These are phyloP conservation scores for Fremontodendron californicum DNA, from an alignment of 345 rosid genomes.

Conservation along the genomic window DNA sequence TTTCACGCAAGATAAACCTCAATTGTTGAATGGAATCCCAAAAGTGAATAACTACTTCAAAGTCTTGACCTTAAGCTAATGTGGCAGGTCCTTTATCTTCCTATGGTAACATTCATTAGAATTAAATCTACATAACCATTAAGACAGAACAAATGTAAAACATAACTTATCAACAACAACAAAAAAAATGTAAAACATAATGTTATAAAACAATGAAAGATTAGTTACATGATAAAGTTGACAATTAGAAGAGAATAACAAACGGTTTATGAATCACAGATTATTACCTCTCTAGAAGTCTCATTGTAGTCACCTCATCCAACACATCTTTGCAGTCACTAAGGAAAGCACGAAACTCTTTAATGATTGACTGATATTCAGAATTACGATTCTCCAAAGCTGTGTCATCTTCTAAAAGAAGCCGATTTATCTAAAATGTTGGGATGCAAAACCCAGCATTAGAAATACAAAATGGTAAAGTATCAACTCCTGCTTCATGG, in stretches of 20 bases:
- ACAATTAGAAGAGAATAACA: not conserved
- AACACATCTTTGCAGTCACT: slow-evolving; percentile 93
- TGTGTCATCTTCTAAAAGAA: slow-evolving; percentile 93
- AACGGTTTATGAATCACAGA: not conserved
- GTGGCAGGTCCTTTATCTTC: not conserved
- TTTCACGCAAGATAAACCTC: not conserved
- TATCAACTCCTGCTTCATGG: not conserved
- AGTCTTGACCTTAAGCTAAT: not conserved
- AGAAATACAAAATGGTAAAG: not conserved
- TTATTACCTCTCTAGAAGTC: slow-evolving; percentile 82
- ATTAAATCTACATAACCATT: slow-evolving; percentile 6
- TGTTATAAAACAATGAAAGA: not conserved
- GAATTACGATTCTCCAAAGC: slow-evolving; percentile 75
- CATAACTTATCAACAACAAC: too few species aligned
- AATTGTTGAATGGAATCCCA: not conserved
- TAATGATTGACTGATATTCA: slow-evolving; percentile 77
- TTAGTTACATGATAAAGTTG: not conserved
- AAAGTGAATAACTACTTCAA: slow-evolving; percentile 8
- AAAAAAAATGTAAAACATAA: not conserved
- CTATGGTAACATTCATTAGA: not conserved
- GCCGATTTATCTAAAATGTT: slow-evolving; percentile 63
- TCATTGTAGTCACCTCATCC: slow-evolving; percentile 99
- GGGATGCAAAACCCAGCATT: slow-evolving; percentile 5
- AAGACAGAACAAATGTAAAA: not conserved
- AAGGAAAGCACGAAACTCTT: slow-evolving; percentile 90